phyloP scores from a whole-genome alignment of 2,329 filamentous ascomycete genomes.

The Ceratocystis albifundus region DNA sequence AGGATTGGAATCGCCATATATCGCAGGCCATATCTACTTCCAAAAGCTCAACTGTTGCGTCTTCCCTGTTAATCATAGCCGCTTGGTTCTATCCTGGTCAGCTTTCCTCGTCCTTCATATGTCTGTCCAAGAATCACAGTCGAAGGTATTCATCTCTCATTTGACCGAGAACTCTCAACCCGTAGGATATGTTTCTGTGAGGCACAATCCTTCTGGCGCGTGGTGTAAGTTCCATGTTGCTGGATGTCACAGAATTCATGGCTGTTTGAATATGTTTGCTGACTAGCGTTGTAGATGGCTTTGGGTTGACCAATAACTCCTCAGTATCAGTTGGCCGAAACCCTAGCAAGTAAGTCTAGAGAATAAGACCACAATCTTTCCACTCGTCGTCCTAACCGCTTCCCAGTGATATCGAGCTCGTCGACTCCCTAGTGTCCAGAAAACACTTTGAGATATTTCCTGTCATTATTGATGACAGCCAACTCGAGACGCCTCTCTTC shows the following conservation, averaged over 20 bases:
- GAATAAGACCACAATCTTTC: too few relatives aligned
- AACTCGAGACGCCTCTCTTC: constrained; percentile 26
- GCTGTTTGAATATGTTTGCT: not conserved
- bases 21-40: too few relatives aligned
- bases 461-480: constrained; percentile 16
- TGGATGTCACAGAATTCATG: not conserved
- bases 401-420: constrained; percentile 15
- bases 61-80: too few relatives aligned
- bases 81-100: too few relatives aligned
- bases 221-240: constrained; percentile 12
- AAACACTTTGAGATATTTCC: constrained; percentile 23
- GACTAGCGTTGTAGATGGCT: constrained; percentile 15
- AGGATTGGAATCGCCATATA: too few relatives aligned
- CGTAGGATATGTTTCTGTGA: constrained; percentile 14
- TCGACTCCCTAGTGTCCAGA: constrained; percentile 19
- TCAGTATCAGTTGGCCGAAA: constrained; percentile 19
- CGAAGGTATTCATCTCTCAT: not conserved
- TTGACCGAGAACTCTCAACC: not conserved
- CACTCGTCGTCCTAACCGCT: not conserved
- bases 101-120: not conserved
- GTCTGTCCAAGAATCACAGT: not conserved
- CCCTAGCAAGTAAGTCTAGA: constrained; percentile 11
- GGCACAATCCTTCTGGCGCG: constrained; percentile 14
- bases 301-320: constrained; percentile 12
- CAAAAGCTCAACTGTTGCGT: too few relatives aligned